Conservation (phyloP, 345 rosid species). For the Limnanthes douglasii region DNA sequence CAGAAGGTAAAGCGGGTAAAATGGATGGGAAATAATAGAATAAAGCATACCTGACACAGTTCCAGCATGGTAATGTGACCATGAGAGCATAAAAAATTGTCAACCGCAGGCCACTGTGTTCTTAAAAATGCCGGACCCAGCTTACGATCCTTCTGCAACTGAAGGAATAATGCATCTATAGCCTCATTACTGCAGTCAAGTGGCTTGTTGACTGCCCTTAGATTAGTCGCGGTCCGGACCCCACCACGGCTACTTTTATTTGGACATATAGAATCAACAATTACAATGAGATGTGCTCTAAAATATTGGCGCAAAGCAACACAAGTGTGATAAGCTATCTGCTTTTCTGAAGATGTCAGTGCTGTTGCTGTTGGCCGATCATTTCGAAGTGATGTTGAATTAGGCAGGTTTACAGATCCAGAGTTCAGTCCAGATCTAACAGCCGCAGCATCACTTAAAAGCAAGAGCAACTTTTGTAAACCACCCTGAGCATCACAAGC, state of each 20-base stretch:
- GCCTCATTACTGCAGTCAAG: constrained; percentile 97
- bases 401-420: too few species aligned
- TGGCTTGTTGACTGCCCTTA: constrained; percentile 89
- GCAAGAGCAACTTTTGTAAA: constrained; percentile 61
- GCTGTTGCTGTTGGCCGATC: constrained; percentile 80
- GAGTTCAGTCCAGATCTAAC: constrained; percentile 87
- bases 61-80: constrained; percentile 92
- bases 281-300: constrained; percentile 87
- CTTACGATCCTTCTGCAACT: constrained; percentile 92
- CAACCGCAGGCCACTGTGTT: constrained; percentile 79
- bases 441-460: constrained; percentile 70
- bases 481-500: constrained; percentile 93
- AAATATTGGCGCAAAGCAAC: constrained; percentile 95
- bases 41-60: constrained; percentile 67
- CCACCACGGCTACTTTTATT: constrained; percentile 60
- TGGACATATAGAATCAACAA: constrained; percentile 87
- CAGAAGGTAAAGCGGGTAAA: constrained; percentile 1
- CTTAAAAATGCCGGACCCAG: constrained; percentile 87
- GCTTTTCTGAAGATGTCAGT: constrained; percentile 87
- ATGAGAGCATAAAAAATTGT: constrained; percentile 49
- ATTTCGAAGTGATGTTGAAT: too few species aligned
- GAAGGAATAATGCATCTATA: constrained; percentile 76
- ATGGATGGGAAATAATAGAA: constrained; percentile 2
- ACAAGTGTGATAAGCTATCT: constrained; percentile 87
- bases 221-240: constrained; percentile 50